These are phyloP conservation scores for Fagus sylvatica DNA, from an alignment of 306 rosid genomes.

Conservation along the genomic window DNA sequence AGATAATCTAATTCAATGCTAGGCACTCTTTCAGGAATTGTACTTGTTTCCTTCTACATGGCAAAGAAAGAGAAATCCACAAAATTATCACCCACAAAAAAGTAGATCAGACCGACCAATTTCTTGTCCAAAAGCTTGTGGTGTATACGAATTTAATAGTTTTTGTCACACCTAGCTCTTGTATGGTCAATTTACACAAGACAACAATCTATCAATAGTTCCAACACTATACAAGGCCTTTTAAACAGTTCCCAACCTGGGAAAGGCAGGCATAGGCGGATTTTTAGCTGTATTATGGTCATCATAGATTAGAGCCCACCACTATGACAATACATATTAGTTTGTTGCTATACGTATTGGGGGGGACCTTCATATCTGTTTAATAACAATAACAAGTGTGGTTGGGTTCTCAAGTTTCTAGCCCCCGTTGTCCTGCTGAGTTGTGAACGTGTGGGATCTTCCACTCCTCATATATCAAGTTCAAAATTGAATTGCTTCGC, in stretches of 20 bases:
- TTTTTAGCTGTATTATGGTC: slow-evolving; percentile 36
- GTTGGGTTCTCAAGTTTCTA: slow-evolving; percentile 34
- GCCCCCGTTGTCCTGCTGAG: slow-evolving; percentile 18
- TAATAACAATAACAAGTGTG: slow-evolving; percentile 46
- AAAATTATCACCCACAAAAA: not conserved
- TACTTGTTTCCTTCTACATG: not conserved
- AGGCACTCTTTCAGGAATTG: not conserved
- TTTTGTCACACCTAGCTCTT: slow-evolving; percentile 10
- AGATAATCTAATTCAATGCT: not conserved
- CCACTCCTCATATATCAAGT: slow-evolving; percentile 2
- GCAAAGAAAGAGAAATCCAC: slow-evolving; percentile 16
- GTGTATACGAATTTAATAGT: not conserved
- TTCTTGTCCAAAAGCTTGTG: slow-evolving; percentile 21
- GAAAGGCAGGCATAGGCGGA: slow-evolving; percentile 41
- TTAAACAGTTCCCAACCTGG: slow-evolving; percentile 24
- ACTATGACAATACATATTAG: slow-evolving; percentile 12
- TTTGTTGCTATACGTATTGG: not conserved
- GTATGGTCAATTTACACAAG: slow-evolving; percentile 29
- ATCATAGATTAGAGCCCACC: slow-evolving; percentile 35
- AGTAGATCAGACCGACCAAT: slow-evolving; percentile 25
- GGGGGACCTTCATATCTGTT: slow-evolving; percentile 31
- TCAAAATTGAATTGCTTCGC: not conserved
- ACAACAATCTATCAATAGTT: slow-evolving; percentile 16
- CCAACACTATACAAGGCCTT: slow-evolving; percentile 16
- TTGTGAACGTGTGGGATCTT: slow-evolving; percentile 38